Percentiles rank a stretch among this genome's conserved stretches.
These are phyloP conservation scores for Hepatocystis sp. DNA, from an alignment of 169 alveolate genomes.

Conservation along the genomic window DNA sequence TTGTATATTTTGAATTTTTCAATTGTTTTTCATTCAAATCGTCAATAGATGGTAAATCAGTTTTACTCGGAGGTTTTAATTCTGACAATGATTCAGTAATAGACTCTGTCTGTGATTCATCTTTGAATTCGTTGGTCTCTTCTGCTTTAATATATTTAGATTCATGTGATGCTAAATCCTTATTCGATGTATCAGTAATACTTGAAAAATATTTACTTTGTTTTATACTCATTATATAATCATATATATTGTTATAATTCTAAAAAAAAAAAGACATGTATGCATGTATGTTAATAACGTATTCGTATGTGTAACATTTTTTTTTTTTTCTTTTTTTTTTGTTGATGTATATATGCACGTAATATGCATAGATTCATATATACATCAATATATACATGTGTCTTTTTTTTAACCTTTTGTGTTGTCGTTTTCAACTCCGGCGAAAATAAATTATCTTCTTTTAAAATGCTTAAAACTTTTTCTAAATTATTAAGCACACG, in stretches of 20 bases:
- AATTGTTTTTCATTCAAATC: slow-evolving; percentile 5
- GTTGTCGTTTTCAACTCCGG: slow-evolving; percentile 55
- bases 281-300: no score
- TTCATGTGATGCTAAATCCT: slow-evolving; percentile 1
- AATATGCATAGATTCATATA: neutral
- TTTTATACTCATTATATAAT: slow-evolving; percentile 52
- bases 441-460: slow-evolving; percentile 70
- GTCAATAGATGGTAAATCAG: neutral
- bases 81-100: slow-evolving; percentile 60
- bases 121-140: slow-evolving; percentile 15
- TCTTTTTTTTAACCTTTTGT: slow-evolving; percentile 25
- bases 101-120: slow-evolving; percentile 63
- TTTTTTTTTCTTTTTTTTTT: neutral
- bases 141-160: neutral
- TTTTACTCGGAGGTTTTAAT: neutral
- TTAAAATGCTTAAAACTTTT: slow-evolving; percentile 58
- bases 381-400: neutral
- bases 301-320: no score
- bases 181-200: slow-evolving; percentile 4
- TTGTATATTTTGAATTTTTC: neutral
- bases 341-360: neutral
- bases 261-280: slow-evolving; percentile 17
- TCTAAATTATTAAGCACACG: slow-evolving; percentile 45
- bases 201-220: slow-evolving; percentile 12
- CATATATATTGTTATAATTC: slow-evolving; percentile 70